Base-by-base conservation (phyloP, 192 early-diverging fungal genomes). In the Podila horticola region DNA sequence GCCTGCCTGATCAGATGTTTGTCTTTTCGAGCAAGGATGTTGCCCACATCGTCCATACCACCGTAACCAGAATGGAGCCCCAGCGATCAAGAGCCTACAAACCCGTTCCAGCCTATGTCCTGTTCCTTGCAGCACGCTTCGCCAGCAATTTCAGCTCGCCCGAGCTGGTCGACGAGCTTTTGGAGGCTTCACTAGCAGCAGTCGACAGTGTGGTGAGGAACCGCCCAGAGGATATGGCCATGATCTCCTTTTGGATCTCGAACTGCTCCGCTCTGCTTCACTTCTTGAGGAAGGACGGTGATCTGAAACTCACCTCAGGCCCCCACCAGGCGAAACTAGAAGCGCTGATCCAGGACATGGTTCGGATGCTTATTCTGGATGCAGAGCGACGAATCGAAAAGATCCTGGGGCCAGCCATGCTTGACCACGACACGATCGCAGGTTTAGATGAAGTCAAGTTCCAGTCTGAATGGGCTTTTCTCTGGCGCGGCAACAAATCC, bases 1-100 rank as follows among this genome's bases (percentile, higher is more conserved):
- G 95, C 77, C 83, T 88, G 62, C 90, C 89, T 8, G 93, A 95
- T 82, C 96, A 99, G 74, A 99, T 99, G 97, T 93, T 95, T 84
- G 96, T 97, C 11, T 96, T 97, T 86, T 91, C 92, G 34, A 87
- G 86, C 58, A 86, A 87, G 22, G 90, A 90, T 6, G 85, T 96
- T 51, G 84, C 89, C 11, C 87, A 87, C 67, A 91, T 97, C 45
- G 86, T 98, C 49, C 73, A 93, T 58, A 87, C 90, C 0, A 86
- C 91, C 13, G 88, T 97, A 64, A 86, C 82, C 30, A 77, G 89
- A 15, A 88, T 94, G 45, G 85, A 87, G 60, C 91, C 92, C 0
- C 81, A 84, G 33, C 86, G 84, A 33, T 85, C 86, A 64, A 77
- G 84, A 28, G 79, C 89, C 57, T 86, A 93, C 70, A 86, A 88